phyloP scores from a whole-genome alignment of 371 early-diverging fungal genomes.

The Mucor lusitanicus region DNA sequence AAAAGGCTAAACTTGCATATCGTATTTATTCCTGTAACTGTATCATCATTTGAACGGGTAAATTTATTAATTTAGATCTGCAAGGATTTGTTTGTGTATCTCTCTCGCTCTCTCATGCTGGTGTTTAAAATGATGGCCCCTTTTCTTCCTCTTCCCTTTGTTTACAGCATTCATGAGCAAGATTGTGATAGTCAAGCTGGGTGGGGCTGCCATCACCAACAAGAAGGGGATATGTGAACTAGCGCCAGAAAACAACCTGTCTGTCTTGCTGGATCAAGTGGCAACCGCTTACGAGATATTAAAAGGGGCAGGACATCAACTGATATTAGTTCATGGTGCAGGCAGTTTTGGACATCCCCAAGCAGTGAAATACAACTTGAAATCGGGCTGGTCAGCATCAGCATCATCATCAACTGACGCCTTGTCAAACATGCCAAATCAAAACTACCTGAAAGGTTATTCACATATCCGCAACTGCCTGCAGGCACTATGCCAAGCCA shows the following conservation, averaged over 20 bases:
- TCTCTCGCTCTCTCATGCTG: background rate
- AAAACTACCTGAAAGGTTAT: conserved; percentile 27
- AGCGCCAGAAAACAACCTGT: conserved; percentile 13
- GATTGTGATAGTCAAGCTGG: conserved; percentile 48
- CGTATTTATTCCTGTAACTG: background rate
- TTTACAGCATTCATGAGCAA: background rate
- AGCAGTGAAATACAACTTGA: conserved; percentile 38
- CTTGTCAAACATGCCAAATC: background rate
- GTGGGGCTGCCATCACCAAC: conserved; percentile 52
- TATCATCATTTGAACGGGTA: background rate
- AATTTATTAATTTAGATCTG: background rate
- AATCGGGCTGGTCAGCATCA: conserved; percentile 35
- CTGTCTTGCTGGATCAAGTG: conserved; percentile 28
- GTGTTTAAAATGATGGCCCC: background rate
- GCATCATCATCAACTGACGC: background rate
- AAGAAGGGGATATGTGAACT: conserved; percentile 38
- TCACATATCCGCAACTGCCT: conserved; percentile 34
- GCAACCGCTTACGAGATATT: conserved; percentile 24
- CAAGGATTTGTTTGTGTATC: background rate
- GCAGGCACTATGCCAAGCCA: conserved; percentile 22
- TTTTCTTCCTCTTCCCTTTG: background rate
- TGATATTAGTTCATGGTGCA: conserved; percentile 50
- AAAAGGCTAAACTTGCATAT: background rate
- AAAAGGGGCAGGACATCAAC: conserved; percentile 18
- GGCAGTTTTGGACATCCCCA: conserved; percentile 58